Percentiles rank a stretch among this genome's conserved stretches.
phyloP scores from a whole-genome alignment of 2,329 filamentous ascomycete species.

The Coniochaeta prunicola region DNA sequence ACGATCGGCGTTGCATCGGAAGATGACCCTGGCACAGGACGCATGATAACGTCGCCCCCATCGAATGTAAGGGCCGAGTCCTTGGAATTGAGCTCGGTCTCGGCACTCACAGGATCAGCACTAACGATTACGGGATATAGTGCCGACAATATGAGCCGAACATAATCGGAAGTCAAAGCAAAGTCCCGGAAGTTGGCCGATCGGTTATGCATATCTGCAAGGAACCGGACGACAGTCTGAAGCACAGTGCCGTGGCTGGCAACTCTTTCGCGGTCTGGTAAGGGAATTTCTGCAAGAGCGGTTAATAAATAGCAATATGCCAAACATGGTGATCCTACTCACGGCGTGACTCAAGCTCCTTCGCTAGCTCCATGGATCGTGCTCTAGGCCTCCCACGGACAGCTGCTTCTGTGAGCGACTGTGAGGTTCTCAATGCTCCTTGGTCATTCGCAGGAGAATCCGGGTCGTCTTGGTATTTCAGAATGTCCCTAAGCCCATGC shows the following conservation, averaged over 20 bases:
- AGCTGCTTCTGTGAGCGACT: constrained; percentile 9
- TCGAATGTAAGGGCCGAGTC: constrained; percentile 79
- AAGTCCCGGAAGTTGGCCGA: constrained; percentile 79
- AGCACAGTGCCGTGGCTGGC: constrained; percentile 58
- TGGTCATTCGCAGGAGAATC: constrained; percentile 32
- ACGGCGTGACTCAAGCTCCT: constrained; percentile 50
- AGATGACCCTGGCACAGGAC: constrained; percentile 58
- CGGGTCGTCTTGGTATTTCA: constrained; percentile 53
- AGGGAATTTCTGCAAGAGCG: constrained; percentile 25
- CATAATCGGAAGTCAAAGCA: constrained; percentile 69
- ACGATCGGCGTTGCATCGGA: constrained; percentile 59
- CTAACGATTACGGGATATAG: constrained; percentile 86
- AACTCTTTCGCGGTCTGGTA: constrained; percentile 40
- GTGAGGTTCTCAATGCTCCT: constrained; percentile 13
- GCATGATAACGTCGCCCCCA: constrained; percentile 76
- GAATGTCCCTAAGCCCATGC: constrained; percentile 67
- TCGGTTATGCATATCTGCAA: constrained; percentile 69
- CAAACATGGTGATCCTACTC: constrained; percentile 18
- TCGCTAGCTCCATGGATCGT: constrained; percentile 60
- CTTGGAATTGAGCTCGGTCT: constrained; percentile 79
- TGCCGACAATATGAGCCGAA: constrained; percentile 69
- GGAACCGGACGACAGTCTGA: constrained; percentile 69
- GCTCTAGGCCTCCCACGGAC: constrained; percentile 34
- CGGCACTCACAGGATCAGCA: constrained; percentile 72
- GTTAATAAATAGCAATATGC: constrained; percentile 7